Conservation (phyloP, 1,284 basidiomycete genomes). For the Phellinidium pouzarii region DNA sequence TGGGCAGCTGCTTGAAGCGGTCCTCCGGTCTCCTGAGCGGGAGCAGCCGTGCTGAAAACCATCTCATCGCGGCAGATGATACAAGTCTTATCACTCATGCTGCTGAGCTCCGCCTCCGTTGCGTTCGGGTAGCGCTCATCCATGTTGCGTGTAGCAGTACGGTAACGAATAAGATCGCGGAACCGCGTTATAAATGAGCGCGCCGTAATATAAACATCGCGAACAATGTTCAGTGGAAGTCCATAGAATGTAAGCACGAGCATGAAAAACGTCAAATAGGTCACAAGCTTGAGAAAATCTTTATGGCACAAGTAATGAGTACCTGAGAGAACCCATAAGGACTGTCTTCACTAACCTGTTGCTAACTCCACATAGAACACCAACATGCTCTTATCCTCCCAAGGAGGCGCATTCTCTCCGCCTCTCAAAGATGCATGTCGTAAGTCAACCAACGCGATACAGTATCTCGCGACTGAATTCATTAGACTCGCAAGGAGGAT, state of each 20-base stretch:
- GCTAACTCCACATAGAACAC: slow-evolving; percentile 90
- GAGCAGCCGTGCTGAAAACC: slow-evolving; percentile 40
- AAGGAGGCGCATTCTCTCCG: slow-evolving; percentile 82
- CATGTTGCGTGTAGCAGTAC: slow-evolving; percentile 95
- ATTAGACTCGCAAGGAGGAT: slow-evolving; percentile 80
- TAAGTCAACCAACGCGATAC: slow-evolving; percentile 79
- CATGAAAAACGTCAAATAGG: slow-evolving; percentile 89
- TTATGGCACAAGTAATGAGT: background rate
- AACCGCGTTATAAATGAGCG: slow-evolving; percentile 86
- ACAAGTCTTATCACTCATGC: slow-evolving; percentile 85
- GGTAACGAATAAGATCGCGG: slow-evolving; percentile 85
- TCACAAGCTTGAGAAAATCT: slow-evolving; percentile 92
- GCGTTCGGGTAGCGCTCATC: slow-evolving; percentile 93
- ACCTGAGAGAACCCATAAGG: slow-evolving; percentile 11
- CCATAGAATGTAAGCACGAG: slow-evolving; percentile 92
- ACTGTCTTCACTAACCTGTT: slow-evolving; percentile 53
- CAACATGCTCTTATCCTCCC: slow-evolving; percentile 98
- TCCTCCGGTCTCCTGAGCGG: slow-evolving; percentile 20
- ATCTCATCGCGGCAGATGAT: slow-evolving; percentile 99
- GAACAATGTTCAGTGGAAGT: slow-evolving; percentile 93
- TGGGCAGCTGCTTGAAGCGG: slow-evolving; percentile 22
- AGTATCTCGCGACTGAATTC: slow-evolving; percentile 80
- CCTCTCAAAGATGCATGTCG: slow-evolving; percentile 69
- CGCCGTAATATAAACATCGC: slow-evolving; percentile 93
- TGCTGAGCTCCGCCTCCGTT: slow-evolving; percentile 76